Evolutionary conservation across 768 basidiomycete genomes (phyloP), one percentile per base, ranked within the genome.

Genomic region (Stropharia rugosoannulata): DNA sequence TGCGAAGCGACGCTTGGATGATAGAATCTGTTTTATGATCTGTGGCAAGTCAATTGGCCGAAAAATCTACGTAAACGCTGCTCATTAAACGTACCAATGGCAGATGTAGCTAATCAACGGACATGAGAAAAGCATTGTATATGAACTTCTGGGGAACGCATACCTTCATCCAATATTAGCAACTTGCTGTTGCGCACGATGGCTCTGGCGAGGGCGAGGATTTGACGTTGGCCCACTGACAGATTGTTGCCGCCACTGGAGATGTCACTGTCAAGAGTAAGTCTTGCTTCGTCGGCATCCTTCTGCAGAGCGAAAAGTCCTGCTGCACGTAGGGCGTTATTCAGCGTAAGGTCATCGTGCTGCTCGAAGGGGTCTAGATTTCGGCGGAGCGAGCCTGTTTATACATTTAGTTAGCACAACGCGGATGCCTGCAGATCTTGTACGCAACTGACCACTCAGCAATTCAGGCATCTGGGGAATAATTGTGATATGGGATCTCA

Each of bases 141-240:
- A 1, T 18, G 19, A 51, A 40, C 18, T 25, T 19, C 19, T 13
- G 7, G n/a, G 7, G 22, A 11, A 66, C 12, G 44, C 59, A 67
- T 71, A 65, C 83, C 84, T 67, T 85, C 85, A 64, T 83, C 84
- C 36, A 86, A 68, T 27, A 87, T 80, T 36, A 87, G 74, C 35
- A 87, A 71, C 38, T 80, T 76, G 68, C 80, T 84, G 35, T 77
- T 73, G 29, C 81, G 73, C 5, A 86, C 70, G 54, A 86, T 75
- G 5, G 85, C 85, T 29, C 85, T 72, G 8, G 85, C 84, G 63
- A 87, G 73, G 10, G 85, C 84, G 49, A 87, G 78, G 43, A 87
- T 77, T 60, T 92, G 89, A 10, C 89, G 69, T 63, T 90, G 88
- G 16, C 89, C 89, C 38, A 87, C 83, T 1, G 85, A 87, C 61